A percentile compares a stretch with the other conserved stretches of the same genome.
phyloP scores from a whole-genome alignment of 2,329 filamentous ascomycete genomes.

The Aspergillus sp. region DNA sequence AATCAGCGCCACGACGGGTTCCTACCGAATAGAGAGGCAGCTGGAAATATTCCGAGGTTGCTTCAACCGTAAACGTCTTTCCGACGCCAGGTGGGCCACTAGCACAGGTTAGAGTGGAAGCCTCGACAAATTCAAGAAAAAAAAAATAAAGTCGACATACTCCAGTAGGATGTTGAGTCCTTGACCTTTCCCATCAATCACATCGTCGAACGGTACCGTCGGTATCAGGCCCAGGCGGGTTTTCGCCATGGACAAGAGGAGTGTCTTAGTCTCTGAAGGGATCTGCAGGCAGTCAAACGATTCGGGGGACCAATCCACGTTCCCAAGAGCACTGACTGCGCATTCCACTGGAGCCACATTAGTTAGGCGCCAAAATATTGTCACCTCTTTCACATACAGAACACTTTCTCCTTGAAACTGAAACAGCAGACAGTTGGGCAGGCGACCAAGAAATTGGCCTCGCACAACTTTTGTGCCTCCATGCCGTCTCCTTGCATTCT shows the following conservation, averaged over 20 bases:
- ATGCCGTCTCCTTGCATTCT: not conserved
- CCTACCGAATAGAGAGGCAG: not conserved
- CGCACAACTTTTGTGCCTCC: not conserved
- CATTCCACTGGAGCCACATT: constrained; percentile 9
- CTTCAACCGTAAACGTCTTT: constrained; percentile 1
- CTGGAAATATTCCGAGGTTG: not conserved
- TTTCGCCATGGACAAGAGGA: constrained; percentile 19
- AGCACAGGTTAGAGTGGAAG: not conserved
- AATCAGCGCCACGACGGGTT: not conserved
- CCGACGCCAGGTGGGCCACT: constrained; percentile 3
- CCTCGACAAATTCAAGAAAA: not conserved
- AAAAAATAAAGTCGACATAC: not conserved
- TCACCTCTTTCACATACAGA: not conserved
- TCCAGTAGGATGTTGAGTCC: not conserved
- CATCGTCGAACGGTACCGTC: constrained; percentile 26
- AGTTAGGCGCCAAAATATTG: not conserved
- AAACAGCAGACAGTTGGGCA: not conserved
- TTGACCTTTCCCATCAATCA: constrained; percentile 35
- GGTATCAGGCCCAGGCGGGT: constrained; percentile 18
- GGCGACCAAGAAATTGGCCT: not conserved
- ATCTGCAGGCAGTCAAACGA: constrained; percentile 23
- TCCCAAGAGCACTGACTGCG: constrained; percentile 18
- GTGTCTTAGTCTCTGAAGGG: constrained; percentile 18
- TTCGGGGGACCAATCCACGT: constrained; percentile 19
- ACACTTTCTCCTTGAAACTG: not conserved